Evolutionary conservation across 108 stramenopile species (phyloP).

Genomic region (Chaetoceros muelleri): DNA sequence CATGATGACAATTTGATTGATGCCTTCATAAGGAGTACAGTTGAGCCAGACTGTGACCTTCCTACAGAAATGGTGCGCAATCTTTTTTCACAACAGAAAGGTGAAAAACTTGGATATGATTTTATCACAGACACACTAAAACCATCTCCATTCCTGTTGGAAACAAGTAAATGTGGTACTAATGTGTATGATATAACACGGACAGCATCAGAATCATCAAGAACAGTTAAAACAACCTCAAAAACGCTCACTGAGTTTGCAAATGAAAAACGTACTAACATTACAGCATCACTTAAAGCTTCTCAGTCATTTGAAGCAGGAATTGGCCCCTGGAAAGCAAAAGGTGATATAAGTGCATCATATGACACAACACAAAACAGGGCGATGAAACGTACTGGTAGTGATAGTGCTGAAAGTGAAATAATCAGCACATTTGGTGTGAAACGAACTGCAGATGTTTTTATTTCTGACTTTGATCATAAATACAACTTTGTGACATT

Average conservation of each 20-base stretch:
- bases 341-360: background rate
- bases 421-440: background rate
- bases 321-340: background rate
- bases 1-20: background rate
- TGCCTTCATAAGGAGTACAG: background rate
- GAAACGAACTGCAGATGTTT: background rate
- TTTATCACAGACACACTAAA: background rate
- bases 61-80: background rate
- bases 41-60: background rate
- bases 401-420: background rate
- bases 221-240: background rate
- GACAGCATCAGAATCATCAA: background rate
- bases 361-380: background rate
- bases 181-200: background rate
- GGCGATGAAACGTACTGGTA: background rate
- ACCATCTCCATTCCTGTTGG: background rate
- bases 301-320: background rate
- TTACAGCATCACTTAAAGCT: background rate
- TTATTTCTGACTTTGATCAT: background rate
- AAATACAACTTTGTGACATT: background rate
- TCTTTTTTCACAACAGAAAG: background rate
- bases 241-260: background rate
- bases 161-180: background rate
- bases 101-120: background rate
- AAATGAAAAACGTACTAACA: background rate